Base-by-base conservation (phyloP, 1,284 basidiomycete genomes). In the Cryptococcus maquisensis region DNA sequence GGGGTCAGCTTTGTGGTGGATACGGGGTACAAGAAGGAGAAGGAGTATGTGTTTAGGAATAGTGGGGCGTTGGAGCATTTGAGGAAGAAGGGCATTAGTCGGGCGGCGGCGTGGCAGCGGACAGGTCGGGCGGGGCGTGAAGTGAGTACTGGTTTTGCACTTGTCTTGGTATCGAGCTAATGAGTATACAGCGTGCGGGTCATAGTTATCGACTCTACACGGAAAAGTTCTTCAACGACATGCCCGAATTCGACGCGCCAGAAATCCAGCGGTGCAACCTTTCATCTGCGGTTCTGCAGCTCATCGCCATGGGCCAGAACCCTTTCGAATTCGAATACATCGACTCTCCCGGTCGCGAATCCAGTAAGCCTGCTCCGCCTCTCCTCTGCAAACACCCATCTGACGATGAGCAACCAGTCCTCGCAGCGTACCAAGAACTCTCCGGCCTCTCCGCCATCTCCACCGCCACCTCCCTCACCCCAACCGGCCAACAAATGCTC, bases 1-100 rank as follows among this genome's bases (percentile, higher is more conserved):
- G 94, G 94, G 2, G 87, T 98, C 52, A 87, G 84, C 55, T 98
- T 91, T 71, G 95, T 99, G 7, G 87, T 99, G 47, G 95, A 99
- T 74, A 87, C 89, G 0, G 93, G 93, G 0, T 87, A 94, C 74
- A 90, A 88, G 67, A 99, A 99, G 75, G 93, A 98, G 75, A 96
- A 96, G 76, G 82, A 87, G 54, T 94, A 88, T 73, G 72, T 90
- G 41, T 83, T 85, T 41, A 79, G 84, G 37, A 60, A 86, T 3
- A 83, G 84, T 59, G 87, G 88, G 82, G 90, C 90, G 1, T 88
- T 98, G 63, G 90, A 95, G 74, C 87, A 88, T n/a, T 79, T 97
- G 13, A 70, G 89, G 44, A 87, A 87, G n/a, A 83, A 83, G 69
- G 83, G 87, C 46, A 88, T 96, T 60, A 89, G 88, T n/a, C 86